A percentile compares a stretch with the other conserved stretches of the same genome.
These are phyloP conservation scores for Mycena sanguinolenta DNA, from an alignment of 768 basidiomycete genomes.

Conservation along the genomic window DNA sequence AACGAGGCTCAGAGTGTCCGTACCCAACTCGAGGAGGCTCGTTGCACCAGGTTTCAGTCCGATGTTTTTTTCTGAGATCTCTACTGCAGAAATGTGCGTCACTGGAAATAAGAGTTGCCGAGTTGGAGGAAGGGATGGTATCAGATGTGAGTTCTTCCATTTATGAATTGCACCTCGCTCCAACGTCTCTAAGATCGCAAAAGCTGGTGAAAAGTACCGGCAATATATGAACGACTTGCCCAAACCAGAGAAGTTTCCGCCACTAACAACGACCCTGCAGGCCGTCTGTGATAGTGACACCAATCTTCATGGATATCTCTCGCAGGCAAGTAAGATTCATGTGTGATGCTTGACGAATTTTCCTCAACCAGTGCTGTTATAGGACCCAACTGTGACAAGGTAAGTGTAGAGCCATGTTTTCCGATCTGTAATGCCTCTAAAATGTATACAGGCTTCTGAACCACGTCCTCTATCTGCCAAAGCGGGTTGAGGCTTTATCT, in stretches of 20 bases:
- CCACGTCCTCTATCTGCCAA: conserved; percentile 20
- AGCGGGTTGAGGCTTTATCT: background rate
- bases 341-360: too few relatives aligned
- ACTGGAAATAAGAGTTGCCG: too few relatives aligned
- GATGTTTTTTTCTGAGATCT: background rate
- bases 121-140: too few relatives aligned
- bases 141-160: background rate
- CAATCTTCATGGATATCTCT: conserved; percentile 1
- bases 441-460: conserved; percentile 9
- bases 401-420: too few relatives aligned
- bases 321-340: conserved; percentile 13
- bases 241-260: background rate
- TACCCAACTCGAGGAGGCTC: background rate
- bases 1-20: background rate
- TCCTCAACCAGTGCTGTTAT: too few relatives aligned
- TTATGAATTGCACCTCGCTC: background rate
- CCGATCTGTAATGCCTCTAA: too few relatives aligned
- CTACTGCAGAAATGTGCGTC: conserved; percentile 2
- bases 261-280: too few relatives aligned
- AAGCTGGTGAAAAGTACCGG: background rate
- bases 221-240: conserved; percentile 2
- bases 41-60: background rate
- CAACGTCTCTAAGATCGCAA: background rate
- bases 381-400: too few relatives aligned
- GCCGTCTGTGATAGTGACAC: background rate